Conservation (phyloP, 441 rosid species). For the Mallotus repandus region DNA sequence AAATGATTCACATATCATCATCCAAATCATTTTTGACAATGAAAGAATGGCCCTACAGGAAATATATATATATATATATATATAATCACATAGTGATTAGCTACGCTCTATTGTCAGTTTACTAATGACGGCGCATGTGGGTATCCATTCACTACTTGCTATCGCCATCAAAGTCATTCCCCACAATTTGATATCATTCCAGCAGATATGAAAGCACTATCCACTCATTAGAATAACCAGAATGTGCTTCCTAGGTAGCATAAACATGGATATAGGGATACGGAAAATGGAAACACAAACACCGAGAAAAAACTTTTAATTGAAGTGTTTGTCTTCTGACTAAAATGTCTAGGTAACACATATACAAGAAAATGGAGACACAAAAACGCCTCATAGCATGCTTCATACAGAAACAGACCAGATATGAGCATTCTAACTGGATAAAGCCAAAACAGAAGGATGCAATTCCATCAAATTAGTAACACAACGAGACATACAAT, state of each 20-base stretch:
- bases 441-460: background rate
- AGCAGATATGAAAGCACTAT: background rate
- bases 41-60: slow-evolving; percentile 2
- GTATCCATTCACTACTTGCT: slow-evolving; percentile 7
- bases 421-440: background rate
- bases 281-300: no score
- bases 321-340: no score
- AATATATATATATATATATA: background rate
- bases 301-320: no score
- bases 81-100: background rate
- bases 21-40: slow-evolving; percentile 14
- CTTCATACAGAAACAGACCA: background rate
- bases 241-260: background rate
- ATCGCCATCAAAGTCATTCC: slow-evolving; percentile 23
- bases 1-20: slow-evolving; percentile 4
- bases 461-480: background rate
- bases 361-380: no score
- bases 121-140: slow-evolving; percentile 6
- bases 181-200: slow-evolving; percentile 6
- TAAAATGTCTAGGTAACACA: no score
- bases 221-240: slow-evolving; percentile 13
- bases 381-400: no score
- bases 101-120: background rate
- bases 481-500: background rate
- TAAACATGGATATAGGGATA: no score